phyloP scores from a whole-genome alignment of 1,284 basidiomycete species.

The Thecaphora thlaspeos region DNA sequence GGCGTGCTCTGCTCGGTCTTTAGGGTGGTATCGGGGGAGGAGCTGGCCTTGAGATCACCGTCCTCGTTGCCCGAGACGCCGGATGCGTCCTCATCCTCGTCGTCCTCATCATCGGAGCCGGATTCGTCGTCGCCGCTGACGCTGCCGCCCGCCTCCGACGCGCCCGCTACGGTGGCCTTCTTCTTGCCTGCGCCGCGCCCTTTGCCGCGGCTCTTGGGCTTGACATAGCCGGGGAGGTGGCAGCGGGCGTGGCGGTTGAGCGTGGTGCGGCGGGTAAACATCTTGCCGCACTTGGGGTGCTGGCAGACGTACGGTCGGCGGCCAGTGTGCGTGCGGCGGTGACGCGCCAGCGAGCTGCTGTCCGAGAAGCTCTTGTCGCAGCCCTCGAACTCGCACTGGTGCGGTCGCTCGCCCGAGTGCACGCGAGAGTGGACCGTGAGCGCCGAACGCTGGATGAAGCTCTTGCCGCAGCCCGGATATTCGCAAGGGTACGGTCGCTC shows the following conservation, averaged over 20 bases:
- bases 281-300: conserved; percentile 52
- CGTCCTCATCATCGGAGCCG: conserved; percentile 43
- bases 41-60: conserved; percentile 11
- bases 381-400: conserved; percentile 67
- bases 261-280: conserved; percentile 57
- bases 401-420: conserved; percentile 85
- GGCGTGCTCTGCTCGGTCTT: neutral
- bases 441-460: conserved; percentile 61
- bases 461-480: conserved; percentile 61
- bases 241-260: conserved; percentile 55
- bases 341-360: conserved; percentile 64
- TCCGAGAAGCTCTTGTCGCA: conserved; percentile 67
- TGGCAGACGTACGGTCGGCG: conserved; percentile 58
- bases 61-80: conserved; percentile 24
- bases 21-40: neutral
- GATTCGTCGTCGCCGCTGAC: conserved; percentile 32
- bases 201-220: conserved; percentile 39
- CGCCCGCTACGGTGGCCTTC: conserved; percentile 13
- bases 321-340: conserved; percentile 72
- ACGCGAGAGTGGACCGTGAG: conserved; percentile 80
- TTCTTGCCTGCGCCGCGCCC: conserved; percentile 37
- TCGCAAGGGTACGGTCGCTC: conserved; percentile 71
- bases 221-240: conserved; percentile 47
- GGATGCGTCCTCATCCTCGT: conserved; percentile 28
- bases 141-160: neutral